phyloP scores from a whole-genome alignment of 2,329 filamentous ascomycete species.

The Phaeosphaeria sp. region DNA sequence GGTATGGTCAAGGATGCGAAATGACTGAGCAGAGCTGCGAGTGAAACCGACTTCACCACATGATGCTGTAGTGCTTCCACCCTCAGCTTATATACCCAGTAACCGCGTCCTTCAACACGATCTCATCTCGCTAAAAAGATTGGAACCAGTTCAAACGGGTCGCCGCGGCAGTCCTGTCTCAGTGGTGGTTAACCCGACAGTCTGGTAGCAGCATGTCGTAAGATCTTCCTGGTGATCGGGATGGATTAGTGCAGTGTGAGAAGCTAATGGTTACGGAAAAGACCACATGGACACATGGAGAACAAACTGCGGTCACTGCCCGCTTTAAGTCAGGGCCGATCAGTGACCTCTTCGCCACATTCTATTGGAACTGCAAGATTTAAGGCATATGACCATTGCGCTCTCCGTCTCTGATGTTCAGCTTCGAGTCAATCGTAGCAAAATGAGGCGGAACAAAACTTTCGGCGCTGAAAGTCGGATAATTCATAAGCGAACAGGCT shows the following conservation, averaged over 20 bases:
- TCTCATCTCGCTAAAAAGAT: not conserved
- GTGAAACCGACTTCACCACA: not conserved
- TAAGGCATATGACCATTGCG: not conserved
- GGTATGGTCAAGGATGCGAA: not conserved
- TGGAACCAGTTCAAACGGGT: not conserved
- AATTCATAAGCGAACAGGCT: not conserved
- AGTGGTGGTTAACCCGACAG: not conserved
- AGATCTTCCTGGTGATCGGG: not conserved
- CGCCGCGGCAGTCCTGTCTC: not conserved
- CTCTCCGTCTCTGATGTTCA: not conserved
- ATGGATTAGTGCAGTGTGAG: not conserved
- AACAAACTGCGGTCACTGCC: not conserved
- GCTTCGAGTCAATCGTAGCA: not conserved
- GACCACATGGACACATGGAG: not conserved
- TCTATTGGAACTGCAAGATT: too few species aligned
- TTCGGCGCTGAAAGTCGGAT: not conserved
- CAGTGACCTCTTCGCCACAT: too few species aligned
- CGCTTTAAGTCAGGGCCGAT: too few species aligned
- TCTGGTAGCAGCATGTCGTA: not conserved
- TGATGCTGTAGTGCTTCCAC: not conserved
- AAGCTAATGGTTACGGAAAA: not conserved
- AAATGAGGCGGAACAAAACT: not conserved
- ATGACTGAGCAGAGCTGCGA: not conserved
- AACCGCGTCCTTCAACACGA: not conserved
- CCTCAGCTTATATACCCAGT: not conserved